Conservation (phyloP, 306 rosid species). For the Phaseolus lunatus region DNA sequence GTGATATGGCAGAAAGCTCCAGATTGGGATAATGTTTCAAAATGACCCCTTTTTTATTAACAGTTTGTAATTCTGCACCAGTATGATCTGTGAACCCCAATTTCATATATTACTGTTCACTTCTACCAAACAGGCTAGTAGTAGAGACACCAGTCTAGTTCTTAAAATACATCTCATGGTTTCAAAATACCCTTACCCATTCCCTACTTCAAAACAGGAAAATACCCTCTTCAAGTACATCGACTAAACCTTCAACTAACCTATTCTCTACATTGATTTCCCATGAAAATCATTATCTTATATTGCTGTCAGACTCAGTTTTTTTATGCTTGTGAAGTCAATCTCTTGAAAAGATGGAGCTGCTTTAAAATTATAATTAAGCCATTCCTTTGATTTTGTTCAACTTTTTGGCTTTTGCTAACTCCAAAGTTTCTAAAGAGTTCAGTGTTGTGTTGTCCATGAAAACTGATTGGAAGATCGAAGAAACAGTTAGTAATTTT, state of each 20-base stretch:
- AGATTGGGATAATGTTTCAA: too few species aligned
- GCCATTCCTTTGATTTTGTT: constrained; percentile 1
- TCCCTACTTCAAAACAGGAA: background rate
- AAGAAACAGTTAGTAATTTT: background rate
- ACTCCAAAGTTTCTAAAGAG: background rate
- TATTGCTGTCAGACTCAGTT: background rate
- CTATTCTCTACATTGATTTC: background rate
- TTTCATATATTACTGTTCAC: too few species aligned
- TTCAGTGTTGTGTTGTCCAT: background rate
- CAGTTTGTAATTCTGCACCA: too few species aligned
- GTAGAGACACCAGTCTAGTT: too few species aligned
- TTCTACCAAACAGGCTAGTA: too few species aligned
- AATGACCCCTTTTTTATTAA: too few species aligned
- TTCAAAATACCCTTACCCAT: background rate
- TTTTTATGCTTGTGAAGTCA: background rate
- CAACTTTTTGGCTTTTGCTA: background rate
- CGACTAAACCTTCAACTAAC: too few species aligned
- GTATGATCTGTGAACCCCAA: too few species aligned
- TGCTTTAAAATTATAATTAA: background rate
- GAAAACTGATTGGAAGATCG: too few species aligned
- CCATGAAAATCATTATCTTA: background rate
- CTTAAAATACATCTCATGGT: too few species aligned
- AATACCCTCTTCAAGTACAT: background rate
- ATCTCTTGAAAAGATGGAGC: too few species aligned
- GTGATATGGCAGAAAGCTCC: too few species aligned